phyloP scores from a whole-genome alignment of 768 basidiomycete genomes.

The Rhizopogon sp. region DNA sequence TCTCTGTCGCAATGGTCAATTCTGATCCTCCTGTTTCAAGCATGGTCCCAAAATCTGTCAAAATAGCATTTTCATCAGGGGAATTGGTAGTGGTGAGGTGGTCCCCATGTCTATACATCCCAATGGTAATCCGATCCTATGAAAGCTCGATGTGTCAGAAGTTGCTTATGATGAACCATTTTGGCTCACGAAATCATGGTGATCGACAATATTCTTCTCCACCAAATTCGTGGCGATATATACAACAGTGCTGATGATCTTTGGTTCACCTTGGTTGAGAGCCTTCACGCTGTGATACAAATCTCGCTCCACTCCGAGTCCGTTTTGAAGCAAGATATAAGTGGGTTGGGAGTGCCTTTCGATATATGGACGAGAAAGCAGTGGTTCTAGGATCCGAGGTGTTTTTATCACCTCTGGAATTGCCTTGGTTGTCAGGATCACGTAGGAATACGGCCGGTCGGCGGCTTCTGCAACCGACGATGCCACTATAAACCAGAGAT shows the following conservation, averaged over 20 bases:
- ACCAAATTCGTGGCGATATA: slow-evolving; percentile 50
- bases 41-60: slow-evolving; percentile 41
- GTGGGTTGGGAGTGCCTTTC: slow-evolving; percentile 23
- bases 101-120: slow-evolving; percentile 48
- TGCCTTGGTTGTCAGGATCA: slow-evolving; percentile 66
- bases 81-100: slow-evolving; percentile 35
- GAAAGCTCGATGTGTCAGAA: neutral
- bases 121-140: slow-evolving; percentile 48
- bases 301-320: slow-evolving; percentile 59
- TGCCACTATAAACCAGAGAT: slow-evolving; percentile 40
- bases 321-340: slow-evolving; percentile 61
- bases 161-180: neutral
- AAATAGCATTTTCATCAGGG: slow-evolving; percentile 34
- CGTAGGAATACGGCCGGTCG: slow-evolving; percentile 57
- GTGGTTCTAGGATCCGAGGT: slow-evolving; percentile 47
- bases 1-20: slow-evolving; percentile 45
- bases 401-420: slow-evolving; percentile 62
- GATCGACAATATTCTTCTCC: slow-evolving; percentile 40
- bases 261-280: slow-evolving; percentile 39
- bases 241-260: slow-evolving; percentile 49
- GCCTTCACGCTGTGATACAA: slow-evolving; percentile 48
- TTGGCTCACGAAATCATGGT: neutral
- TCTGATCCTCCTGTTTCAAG: slow-evolving; percentile 45
- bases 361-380: slow-evolving; percentile 46
- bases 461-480: slow-evolving; percentile 54